Evolutionary conservation across 2,329 filamentous ascomycete genomes (phyloP), one percentile per base, ranked within the genome.

Genomic region (Apiospora aurea): DNA sequence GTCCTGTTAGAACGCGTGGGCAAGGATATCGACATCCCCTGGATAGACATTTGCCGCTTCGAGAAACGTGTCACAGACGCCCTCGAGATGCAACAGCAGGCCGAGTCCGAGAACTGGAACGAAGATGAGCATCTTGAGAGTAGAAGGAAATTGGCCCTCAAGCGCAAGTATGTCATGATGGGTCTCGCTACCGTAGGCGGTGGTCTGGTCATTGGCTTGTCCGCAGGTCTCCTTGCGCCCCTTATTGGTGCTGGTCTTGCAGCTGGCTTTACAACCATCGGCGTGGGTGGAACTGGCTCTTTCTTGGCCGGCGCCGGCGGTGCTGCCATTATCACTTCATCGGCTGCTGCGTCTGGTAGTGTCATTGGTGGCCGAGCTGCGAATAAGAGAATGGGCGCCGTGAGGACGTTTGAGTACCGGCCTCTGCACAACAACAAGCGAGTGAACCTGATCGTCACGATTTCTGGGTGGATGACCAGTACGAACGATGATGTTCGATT

Each of bases 401-500:
- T 99, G 72, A 95, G 92, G 82, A 99, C 96, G 0, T 99, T 98
- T 79, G 96, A 99, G 82, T 99, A 98, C 80, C 90, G 96, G 64
- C 96, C 96, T 8, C 85, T 99, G 66, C 95, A 98, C 85, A 99
- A 99, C 84, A 98, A 98, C 83, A 99, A 99, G 83, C 89, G 95
- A 72, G 94, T 98, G 51, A 98, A 99, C 77, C 88, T 99, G 43
- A 96, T 99, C 75, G 91, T 99, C 51, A 98, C 96, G 0, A 90
- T 99, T 43, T 95, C 96, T 0, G 96, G 96, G 4, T 99, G 96
- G 96, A 97, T 99, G 93, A 98, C 94, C 53, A 96, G 97, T 78
- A 98, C 97, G 80, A 92, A 97, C 70, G 96, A 99, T 83, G 96
- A 99, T 81, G 95, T 99, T 69, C 93, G 96, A 73, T 84, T 99